These are phyloP conservation scores for Solanum hybrid DNA, from an alignment of 305 asterid genomes.

Conservation along the genomic window DNA sequence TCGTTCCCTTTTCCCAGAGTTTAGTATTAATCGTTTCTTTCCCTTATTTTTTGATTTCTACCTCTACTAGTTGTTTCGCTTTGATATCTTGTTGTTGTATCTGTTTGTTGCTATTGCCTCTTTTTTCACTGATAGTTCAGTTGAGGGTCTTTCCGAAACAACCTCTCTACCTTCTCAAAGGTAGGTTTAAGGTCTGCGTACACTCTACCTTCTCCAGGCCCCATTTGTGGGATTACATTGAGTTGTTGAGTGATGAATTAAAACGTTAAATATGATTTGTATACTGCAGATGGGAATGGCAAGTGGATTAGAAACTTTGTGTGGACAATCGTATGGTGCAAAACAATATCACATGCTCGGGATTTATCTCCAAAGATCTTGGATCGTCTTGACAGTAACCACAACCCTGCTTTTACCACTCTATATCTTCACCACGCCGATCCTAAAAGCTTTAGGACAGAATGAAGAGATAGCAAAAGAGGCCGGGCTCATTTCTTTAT, in stretches of 20 bases:
- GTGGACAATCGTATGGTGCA: conserved; percentile 81
- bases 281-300: conserved; percentile 58
- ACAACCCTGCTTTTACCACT: conserved; percentile 34
- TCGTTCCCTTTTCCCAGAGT: not conserved
- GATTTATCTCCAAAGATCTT: conserved; percentile 62
- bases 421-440: conserved; percentile 39
- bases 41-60: not conserved
- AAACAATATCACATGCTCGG: conserved; percentile 71
- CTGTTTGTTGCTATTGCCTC: not conserved
- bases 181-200: not conserved
- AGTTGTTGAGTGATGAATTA: not conserved
- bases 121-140: not conserved
- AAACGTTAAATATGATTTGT: not conserved
- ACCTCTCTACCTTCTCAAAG: not conserved
- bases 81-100: not conserved
- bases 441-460: conserved; percentile 58
- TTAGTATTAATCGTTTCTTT: not conserved
- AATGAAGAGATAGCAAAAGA: conserved; percentile 35
- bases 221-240: not conserved
- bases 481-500: conserved; percentile 37
- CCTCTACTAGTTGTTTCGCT: not conserved
- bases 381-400: conserved; percentile 37
- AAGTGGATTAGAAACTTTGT: conserved; percentile 65
- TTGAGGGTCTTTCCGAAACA: not conserved
- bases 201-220: not conserved